Conservation (phyloP, 1,284 basidiomycete species). For the Sporisorium scitamineum region DNA sequence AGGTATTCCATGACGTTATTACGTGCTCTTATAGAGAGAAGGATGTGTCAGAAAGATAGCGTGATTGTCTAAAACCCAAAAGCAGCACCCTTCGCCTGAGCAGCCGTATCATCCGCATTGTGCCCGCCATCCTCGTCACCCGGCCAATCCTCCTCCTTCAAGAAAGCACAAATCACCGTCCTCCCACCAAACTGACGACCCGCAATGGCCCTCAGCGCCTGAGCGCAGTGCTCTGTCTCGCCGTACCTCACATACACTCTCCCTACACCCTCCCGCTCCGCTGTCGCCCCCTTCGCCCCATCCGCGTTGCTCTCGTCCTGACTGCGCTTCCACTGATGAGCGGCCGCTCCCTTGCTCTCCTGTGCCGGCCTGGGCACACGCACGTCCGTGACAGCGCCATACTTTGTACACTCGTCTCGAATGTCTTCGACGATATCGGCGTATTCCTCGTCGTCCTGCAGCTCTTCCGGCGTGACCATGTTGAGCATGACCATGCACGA, state of each 20-base stretch:
- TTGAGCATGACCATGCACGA: conserved; percentile 96
- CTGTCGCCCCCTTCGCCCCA: conserved; percentile 67
- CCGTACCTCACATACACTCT: conserved; percentile 90
- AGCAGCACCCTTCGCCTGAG: conserved; percentile 50
- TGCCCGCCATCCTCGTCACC: conserved; percentile 60
- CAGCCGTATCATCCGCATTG: conserved; percentile 53
- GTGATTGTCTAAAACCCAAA: conserved; percentile 12
- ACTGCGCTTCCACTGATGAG: conserved; percentile 56
- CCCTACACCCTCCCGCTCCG: conserved; percentile 90
- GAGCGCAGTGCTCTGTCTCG: conserved; percentile 75
- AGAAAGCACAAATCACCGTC: conserved; percentile 76
- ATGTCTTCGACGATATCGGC: conserved; percentile 94
- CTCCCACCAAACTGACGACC: conserved; percentile 91
- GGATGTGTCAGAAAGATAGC: not conserved
- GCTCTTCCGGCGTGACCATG: conserved; percentile 96
- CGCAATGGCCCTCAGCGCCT: conserved; percentile 84
- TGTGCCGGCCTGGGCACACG: conserved; percentile 63
- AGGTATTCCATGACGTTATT: not conserved
- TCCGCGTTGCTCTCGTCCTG: conserved; percentile 71
- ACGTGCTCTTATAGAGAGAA: no score
- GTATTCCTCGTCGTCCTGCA: conserved; percentile 91
- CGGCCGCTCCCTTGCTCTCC: conserved; percentile 60
- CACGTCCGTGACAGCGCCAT: conserved; percentile 62
- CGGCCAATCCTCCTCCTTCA: conserved; percentile 66
- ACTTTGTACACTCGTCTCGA: conserved; percentile 78